Percentiles rank a stretch among this genome's conserved stretches.
phyloP scores from a whole-genome alignment of 2,329 filamentous ascomycete species.

The Monilinia aucupariae region DNA sequence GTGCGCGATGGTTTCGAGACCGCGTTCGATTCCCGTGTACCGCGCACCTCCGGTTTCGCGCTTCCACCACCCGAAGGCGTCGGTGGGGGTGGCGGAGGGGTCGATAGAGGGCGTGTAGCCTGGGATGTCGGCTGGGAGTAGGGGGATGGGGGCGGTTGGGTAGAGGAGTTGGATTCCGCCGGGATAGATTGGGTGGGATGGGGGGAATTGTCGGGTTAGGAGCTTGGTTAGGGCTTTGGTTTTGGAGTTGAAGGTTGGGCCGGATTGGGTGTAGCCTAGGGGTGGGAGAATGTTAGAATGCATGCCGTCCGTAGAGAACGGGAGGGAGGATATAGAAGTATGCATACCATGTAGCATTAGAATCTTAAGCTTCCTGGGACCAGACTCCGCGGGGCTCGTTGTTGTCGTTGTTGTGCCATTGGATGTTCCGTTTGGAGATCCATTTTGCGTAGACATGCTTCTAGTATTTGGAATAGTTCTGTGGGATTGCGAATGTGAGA shows the following conservation, averaged over 20 bases:
- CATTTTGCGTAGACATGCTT: not conserved
- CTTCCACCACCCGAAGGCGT: conserved; percentile 78
- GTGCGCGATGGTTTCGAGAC: conserved; percentile 57
- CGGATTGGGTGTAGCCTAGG: conserved; percentile 86
- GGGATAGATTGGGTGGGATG: conserved; percentile 42
- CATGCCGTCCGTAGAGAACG: not conserved
- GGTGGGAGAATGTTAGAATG: not conserved
- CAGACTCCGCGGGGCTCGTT: not conserved
- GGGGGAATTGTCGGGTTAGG: conserved; percentile 43
- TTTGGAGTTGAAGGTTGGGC: conserved; percentile 77
- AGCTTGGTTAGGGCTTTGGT: conserved; percentile 66
- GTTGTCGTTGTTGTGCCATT: not conserved
- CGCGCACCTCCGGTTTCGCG: conserved; percentile 56
- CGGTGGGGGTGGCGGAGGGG: conserved; percentile 39
- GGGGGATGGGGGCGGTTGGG: conserved; percentile 61
- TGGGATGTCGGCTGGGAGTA: conserved; percentile 62
- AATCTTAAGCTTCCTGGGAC: conserved; percentile 49
- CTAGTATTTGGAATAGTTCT: not conserved
- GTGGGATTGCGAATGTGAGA: no score
- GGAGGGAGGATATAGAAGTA: not conserved
- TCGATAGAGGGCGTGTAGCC: conserved; percentile 49
- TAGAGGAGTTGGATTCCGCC: conserved; percentile 53
- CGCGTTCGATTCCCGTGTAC: conserved; percentile 66
- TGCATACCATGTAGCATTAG: conserved; percentile 68
- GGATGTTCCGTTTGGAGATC: not conserved